Base-by-base conservation (phyloP, 306 rosid genomes). In the Begonia peltatifolia region DNA sequence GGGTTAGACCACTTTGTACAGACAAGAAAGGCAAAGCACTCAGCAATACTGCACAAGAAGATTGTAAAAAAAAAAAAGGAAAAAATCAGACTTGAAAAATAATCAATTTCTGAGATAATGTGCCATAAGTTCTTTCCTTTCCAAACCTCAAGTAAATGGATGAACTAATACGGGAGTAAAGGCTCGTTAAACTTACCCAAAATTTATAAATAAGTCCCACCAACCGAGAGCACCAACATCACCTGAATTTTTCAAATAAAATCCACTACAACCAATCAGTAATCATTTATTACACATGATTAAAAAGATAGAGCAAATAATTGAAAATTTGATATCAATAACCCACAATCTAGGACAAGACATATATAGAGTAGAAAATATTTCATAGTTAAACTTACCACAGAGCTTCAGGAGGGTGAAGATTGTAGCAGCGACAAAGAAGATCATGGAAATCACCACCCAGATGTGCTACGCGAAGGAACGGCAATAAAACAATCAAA, bases 1-100 rank as follows among this genome's bases (percentile, higher is more conserved):
- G 96, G 94, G 76, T 92, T 92, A 23, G 96, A 87, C 99, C 99
- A 92, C 84, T 92, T 92, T 60, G 99, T 92, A 72, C 99, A 92
- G 63, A 92, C 96, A 72, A 92, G 99, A 62, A 83, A 92, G n/a
- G 94, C 75, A 77, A 87, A 92, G 83, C 93, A 80, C 76, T 87
- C 87, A 5, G 99, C 96, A 57, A 92, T 83, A 47, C 99, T 92
- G 93, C 71, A 70, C 18, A 41, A 23, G 35, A 61, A 36, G 5
- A 23, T 47, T 15, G 43, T 65, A 13, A 60, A 22, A 55, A 53
- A 64, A 52, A 10, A 11, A 20, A 20, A 20, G 2, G 3, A 20
- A 30, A 30, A 30, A 30, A 30, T 30, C 38, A 30, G 38, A 30
- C 38, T 30, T 30, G 38, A 30, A 30, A 30, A 30, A 30, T 30